These are phyloP conservation scores for Apiospora hydei DNA, from an alignment of 2,329 filamentous ascomycete genomes.

Conservation along the genomic window DNA sequence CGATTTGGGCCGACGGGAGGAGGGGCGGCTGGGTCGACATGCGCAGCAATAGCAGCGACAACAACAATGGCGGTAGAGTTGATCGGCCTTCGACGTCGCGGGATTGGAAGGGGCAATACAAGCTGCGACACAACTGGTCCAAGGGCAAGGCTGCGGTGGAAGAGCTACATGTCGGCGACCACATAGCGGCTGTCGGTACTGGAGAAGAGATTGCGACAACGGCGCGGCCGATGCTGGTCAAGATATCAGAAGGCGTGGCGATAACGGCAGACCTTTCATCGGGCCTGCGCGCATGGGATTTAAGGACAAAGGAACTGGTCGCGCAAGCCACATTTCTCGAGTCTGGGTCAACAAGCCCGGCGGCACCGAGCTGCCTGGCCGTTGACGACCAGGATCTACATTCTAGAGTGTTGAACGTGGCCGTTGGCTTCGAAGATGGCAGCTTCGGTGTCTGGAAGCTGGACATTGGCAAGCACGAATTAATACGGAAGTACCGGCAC, in stretches of 20 bases:
- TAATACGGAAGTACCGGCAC: conserved; percentile 65
- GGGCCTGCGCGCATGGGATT: conserved; percentile 81
- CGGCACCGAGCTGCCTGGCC: conserved; percentile 67
- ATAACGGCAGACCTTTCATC: conserved; percentile 75
- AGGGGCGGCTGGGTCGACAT: conserved; percentile 59
- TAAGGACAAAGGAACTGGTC: conserved; percentile 68
- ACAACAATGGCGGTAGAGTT: not conserved
- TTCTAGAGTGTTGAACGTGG: conserved; percentile 61
- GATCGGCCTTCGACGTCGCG: not conserved
- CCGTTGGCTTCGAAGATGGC: conserved; percentile 76
- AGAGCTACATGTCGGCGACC: conserved; percentile 64
- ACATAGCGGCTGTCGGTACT: not conserved
- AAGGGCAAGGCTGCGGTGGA: conserved; percentile 81
- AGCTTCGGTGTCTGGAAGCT: conserved; percentile 75
- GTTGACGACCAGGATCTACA: conserved; percentile 62
- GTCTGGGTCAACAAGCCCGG: conserved; percentile 29
- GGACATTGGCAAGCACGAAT: conserved; percentile 48
- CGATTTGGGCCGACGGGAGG: conserved; percentile 55
- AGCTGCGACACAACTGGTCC: conserved; percentile 89
- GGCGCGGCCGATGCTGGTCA: conserved; percentile 71
- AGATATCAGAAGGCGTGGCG: conserved; percentile 77
- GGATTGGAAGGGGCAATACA: conserved; percentile 74
- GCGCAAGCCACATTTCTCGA: conserved; percentile 52
- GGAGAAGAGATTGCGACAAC: conserved; percentile 40
- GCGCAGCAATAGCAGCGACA: conserved; percentile 50